phyloP scores from a whole-genome alignment of 78 protist genomes.

The Capsaspora owczarzaki region DNA sequence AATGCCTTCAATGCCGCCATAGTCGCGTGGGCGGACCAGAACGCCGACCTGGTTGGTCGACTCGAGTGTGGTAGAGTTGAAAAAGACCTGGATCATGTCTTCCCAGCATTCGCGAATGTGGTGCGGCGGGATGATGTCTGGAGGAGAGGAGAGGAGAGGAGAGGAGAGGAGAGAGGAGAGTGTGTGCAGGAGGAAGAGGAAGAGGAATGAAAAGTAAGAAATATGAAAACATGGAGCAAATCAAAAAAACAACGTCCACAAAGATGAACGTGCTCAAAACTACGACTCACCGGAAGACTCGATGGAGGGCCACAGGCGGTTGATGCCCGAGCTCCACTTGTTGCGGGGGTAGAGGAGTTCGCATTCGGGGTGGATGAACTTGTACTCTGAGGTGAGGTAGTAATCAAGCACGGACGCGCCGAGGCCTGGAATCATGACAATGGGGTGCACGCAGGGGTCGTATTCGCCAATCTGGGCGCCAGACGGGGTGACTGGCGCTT shows the following conservation, averaged over 20 bases:
- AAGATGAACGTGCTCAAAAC: too few relatives aligned
- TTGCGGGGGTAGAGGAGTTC: not conserved
- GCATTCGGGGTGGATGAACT: not conserved
- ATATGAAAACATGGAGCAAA: not conserved
- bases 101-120: not conserved
- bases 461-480: too few relatives aligned
- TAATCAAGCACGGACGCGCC: not conserved
- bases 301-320: conserved; percentile 1
- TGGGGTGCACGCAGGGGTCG: not conserved
- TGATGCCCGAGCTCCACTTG: not conserved
- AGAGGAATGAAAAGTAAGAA: not conserved
- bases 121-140: not conserved
- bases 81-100: not conserved
- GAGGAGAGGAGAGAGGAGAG: too few relatives aligned
- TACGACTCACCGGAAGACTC: not conserved
- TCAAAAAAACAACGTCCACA: not conserved
- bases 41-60: not conserved
- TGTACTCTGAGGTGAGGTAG: not conserved
- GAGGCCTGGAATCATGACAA: not conserved
- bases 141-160: too few relatives aligned
- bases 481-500: too few relatives aligned
- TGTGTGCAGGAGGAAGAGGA: not conserved
- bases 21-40: not conserved
- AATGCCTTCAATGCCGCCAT: not conserved
- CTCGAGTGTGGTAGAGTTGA: not conserved